Conservation (phyloP, 2,329 filamentous ascomycete species). For the Celoporthe dispersa region DNA sequence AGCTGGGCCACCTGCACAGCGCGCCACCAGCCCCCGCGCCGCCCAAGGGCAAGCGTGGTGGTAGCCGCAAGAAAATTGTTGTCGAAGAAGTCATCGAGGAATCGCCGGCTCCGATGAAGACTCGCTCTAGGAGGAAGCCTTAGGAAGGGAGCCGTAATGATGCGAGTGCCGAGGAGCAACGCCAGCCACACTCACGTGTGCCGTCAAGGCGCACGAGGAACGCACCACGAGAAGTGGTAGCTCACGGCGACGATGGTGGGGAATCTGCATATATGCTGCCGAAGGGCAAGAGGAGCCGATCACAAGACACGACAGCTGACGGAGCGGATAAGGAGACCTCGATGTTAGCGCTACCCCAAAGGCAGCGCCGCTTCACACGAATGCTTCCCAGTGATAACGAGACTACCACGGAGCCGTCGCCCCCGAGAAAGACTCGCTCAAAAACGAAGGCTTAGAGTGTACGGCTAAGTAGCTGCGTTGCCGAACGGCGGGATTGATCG, state of each 20-base stretch:
- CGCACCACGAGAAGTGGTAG: background rate
- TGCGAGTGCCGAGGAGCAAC: background rate
- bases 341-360: background rate
- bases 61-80: conserved; percentile 53
- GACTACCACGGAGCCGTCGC: background rate
- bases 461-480: background rate
- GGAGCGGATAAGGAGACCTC: background rate
- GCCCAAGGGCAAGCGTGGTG: conserved; percentile 50
- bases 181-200: background rate
- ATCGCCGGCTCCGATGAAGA: conserved; percentile 23
- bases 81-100: conserved; percentile 30
- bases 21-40: conserved; percentile 57
- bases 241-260: background rate
- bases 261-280: background rate
- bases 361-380: background rate
- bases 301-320: background rate
- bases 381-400: background rate
- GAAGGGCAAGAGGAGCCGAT: background rate
- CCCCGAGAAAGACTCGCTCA: background rate
- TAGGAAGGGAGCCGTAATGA: background rate
- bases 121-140: conserved; percentile 26
- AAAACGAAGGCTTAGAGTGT: background rate
- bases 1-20: conserved; percentile 62
- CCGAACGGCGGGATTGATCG: background rate
- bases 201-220: background rate